Conservation (phyloP, 257 asterid species). For the Ophiorrhiza pumila region DNA sequence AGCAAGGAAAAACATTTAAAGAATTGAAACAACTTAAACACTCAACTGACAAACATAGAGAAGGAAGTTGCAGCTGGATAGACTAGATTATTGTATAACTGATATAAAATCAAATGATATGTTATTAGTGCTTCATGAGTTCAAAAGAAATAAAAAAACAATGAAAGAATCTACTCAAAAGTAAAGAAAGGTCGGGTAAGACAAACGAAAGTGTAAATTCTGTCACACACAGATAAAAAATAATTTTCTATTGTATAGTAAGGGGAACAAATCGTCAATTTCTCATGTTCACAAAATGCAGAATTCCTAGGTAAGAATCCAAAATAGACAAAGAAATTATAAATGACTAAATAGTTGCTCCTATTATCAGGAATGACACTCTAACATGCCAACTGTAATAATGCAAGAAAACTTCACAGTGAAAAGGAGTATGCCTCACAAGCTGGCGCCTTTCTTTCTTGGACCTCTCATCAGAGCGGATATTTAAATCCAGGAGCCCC, state of each 20-base stretch:
- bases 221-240: neutral
- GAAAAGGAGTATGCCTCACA: constrained; percentile 54
- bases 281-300: neutral
- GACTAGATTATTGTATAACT: neutral
- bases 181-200: neutral
- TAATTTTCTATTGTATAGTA: neutral
- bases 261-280: neutral
- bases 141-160: neutral
- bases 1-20: neutral
- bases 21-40: neutral
- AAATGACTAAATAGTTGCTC: neutral
- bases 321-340: neutral
- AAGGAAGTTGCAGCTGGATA: constrained; percentile 4
- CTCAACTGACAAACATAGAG: neutral
- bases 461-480: constrained; percentile 73
- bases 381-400: neutral
- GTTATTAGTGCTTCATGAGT: neutral
- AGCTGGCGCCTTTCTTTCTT: constrained; percentile 97
- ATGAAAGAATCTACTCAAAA: neutral
- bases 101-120: neutral
- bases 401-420: constrained; percentile 13
- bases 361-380: neutral
- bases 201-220: neutral
- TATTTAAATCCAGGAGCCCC: constrained; percentile 83
- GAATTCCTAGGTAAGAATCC: neutral